Evolutionary conservation across 192 early-diverging fungal species (phyloP), one percentile per base, ranked within the genome.

Genomic region (Funneliformis mosseae): DNA sequence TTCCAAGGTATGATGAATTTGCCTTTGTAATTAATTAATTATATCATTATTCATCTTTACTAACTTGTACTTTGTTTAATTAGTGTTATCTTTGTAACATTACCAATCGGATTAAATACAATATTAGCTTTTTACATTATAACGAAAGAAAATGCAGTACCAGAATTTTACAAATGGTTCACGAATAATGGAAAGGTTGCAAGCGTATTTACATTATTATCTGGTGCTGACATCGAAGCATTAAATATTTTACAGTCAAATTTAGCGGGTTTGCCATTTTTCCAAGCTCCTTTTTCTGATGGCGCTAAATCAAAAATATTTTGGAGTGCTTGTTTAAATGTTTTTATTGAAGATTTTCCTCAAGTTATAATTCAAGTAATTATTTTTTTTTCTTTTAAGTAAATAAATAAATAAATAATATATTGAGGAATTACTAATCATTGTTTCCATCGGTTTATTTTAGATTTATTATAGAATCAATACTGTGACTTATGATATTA

Each of bases 321-420:
- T 66, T 77, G 76, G 76, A 21, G 61, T 62, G 48, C 39, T 25
- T 55, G 14, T n/a, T 5, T 77, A 27, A 64, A 64, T 28, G 42
- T 77, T 38, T 77, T 77, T 23, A 64, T 39, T 64, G 76, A 77
- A 25, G 76, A 77, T 77, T 5, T 77, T 64, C 76, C 76, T 46
- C 76, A 64, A 63, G 45, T 77, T 21, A 33, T 64, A 9, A 48
- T 77, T 66, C 76, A 77, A 62, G 76, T 77, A 77, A 25, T 16
- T 18, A 76, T 60, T 25, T 60, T n/a, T n/a, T n/a, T n/a, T n/a
- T n/a, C n/a, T n/a, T n/a, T n/a, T n/a, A n/a, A n/a, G n/a, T n/a
- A n/a, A n/a, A n/a, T n/a, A n/a, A n/a, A n/a, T n/a, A n/a, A n/a
- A n/a, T n/a, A n/a, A n/a, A n/a, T n/a, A n/a, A n/a, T n/a, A n/a